Conservation (phyloP, 1,284 basidiomycete species). For the Leccinum pachyderme region DNA sequence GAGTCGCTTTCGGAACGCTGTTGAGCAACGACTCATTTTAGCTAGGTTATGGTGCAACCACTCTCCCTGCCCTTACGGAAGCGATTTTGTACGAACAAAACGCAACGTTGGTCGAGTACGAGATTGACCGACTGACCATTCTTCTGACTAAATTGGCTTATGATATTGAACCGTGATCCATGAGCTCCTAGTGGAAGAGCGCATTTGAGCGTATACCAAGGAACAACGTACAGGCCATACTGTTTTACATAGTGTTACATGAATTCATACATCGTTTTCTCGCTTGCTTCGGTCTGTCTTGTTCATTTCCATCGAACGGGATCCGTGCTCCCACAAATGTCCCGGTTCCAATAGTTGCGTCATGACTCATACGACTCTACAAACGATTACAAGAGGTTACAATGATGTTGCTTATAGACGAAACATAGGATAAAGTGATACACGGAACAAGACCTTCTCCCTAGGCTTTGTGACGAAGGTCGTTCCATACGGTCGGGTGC, state of each 20-base stretch:
- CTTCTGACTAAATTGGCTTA: conserved; percentile 56
- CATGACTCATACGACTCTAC: conserved; percentile 7
- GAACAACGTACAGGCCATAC: background rate
- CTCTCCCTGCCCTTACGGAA: conserved; percentile 82
- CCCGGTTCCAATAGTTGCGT: conserved; percentile 6
- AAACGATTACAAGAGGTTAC: conserved; percentile 20
- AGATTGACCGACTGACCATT: conserved; percentile 59
- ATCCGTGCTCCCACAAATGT: background rate
- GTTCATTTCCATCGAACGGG: background rate
- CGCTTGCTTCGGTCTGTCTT: no score
- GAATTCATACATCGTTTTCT: background rate
- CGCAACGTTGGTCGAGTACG: conserved; percentile 55
- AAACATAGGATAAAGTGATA: conserved; percentile 12
- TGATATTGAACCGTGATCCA: conserved; percentile 31
- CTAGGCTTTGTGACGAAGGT: conserved; percentile 22
- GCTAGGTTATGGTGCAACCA: conserved; percentile 82
- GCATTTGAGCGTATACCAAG: background rate
- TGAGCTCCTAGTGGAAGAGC: background rate
- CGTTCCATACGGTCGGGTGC: conserved; percentile 31
- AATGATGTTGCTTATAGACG: conserved; percentile 10
- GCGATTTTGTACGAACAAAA: conserved; percentile 73
- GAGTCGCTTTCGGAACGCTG: conserved; percentile 20
- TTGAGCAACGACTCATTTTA: background rate
- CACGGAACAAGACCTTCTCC: background rate
- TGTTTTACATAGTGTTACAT: background rate